A percentile compares a stretch with the other conserved stretches of the same genome.
Conservation (phyloP, 805 yeast species). For the Cyberlindnera euphorbiae region DNA sequence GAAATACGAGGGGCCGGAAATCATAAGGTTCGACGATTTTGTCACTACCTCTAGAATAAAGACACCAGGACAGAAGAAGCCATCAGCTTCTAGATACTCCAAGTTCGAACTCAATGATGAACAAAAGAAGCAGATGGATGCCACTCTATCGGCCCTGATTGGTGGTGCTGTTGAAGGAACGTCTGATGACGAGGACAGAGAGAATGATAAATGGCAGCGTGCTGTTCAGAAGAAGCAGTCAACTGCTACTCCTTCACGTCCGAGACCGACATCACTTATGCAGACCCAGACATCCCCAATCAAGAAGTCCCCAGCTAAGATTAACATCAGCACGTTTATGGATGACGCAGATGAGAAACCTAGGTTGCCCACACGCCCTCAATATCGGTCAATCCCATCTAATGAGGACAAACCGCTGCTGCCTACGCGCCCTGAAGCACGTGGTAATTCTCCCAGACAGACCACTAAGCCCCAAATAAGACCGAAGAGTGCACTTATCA, state of each 20-base stretch:
- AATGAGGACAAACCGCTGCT: neutral
- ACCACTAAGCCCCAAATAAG: constrained; percentile 5
- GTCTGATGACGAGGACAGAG: constrained; percentile 5
- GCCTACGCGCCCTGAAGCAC: neutral
- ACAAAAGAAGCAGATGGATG: constrained; percentile 18
- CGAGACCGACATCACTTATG: too few relatives aligned
- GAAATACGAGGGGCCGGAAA: constrained; percentile 15
- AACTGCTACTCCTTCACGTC: too few relatives aligned
- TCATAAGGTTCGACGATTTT: constrained; percentile 25
- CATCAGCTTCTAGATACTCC: constrained; percentile 11
- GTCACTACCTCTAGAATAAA: constrained; percentile 4
- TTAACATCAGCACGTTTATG: constrained; percentile 6
- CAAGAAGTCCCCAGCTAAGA: constrained; percentile 20
- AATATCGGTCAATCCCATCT: too few relatives aligned
- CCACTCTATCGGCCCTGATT: constrained; percentile 13
- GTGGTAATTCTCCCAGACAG: neutral
- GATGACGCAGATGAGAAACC: neutral
- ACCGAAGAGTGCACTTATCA: constrained; percentile 5
- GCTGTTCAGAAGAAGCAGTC: too few relatives aligned
- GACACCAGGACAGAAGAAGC: constrained; percentile 3
- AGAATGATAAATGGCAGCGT: too few relatives aligned
- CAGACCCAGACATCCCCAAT: constrained; percentile 12
- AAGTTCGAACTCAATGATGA: constrained; percentile 21
- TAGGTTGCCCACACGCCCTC: too few relatives aligned
- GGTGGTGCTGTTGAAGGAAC: constrained; percentile 7